phyloP scores from a whole-genome alignment of 2,329 filamentous ascomycete genomes.

The Fusarium falciforme region DNA sequence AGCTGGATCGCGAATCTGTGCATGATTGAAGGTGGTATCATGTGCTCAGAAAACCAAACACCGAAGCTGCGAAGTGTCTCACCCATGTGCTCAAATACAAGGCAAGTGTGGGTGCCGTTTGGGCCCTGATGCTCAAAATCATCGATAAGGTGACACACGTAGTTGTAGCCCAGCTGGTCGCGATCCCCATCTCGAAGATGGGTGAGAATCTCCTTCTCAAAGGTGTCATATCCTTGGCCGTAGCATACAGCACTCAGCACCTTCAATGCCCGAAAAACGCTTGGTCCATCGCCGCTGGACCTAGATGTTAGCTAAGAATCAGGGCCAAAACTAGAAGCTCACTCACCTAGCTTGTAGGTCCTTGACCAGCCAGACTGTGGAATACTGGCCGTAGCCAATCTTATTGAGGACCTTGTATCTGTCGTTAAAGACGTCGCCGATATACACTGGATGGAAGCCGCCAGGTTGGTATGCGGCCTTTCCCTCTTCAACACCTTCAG shows the following conservation, averaged over 20 bases:
- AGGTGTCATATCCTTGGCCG: conserved; percentile 9
- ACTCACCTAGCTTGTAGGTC: conserved; percentile 14
- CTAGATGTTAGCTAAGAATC: not conserved
- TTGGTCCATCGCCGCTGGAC: not conserved
- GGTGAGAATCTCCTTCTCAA: conserved; percentile 33
- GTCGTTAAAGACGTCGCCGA: conserved; percentile 21
- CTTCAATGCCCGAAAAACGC: conserved; percentile 42
- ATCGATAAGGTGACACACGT: conserved; percentile 30
- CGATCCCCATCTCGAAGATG: conserved; percentile 24
- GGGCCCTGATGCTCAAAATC: conserved; percentile 46
- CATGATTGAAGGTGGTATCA: conserved; percentile 27
- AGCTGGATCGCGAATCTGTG: conserved; percentile 31
- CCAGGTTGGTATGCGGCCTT: conserved; percentile 9
- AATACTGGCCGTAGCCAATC: conserved; percentile 32
- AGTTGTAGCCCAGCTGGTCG: not conserved
- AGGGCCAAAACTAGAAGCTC: not conserved
- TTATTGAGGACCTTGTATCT: conserved; percentile 30
- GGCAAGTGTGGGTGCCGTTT: conserved; percentile 46
- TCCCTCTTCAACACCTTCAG: conserved; percentile 15
- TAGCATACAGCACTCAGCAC: conserved; percentile 39
- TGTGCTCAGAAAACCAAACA: conserved; percentile 14
- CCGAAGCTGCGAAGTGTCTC: conserved; percentile 36
- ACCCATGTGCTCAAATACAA: conserved; percentile 47
- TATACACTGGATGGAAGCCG: conserved; percentile 31
- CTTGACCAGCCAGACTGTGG: conserved; percentile 32